Evolutionary conservation across 2,329 filamentous ascomycete species (phyloP).

Genomic region (Ophiocordyceps camponoti-saundersi): DNA sequence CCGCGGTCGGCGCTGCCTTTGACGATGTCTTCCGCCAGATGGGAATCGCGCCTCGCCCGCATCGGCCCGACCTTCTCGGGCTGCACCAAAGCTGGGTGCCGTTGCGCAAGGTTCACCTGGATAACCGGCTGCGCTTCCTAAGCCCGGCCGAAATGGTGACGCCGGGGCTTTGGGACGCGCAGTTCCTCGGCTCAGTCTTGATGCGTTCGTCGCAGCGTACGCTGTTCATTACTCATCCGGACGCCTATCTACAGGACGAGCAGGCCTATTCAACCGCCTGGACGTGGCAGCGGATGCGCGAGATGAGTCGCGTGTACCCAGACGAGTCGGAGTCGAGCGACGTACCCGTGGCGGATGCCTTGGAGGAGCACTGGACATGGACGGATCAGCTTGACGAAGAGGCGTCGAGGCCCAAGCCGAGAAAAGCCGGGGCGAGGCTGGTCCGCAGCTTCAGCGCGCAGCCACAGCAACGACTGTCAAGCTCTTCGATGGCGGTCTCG

Average conservation of each 20-base stretch:
- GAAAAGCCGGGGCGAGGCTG: constrained; percentile 16
- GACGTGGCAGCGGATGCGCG: constrained; percentile 55
- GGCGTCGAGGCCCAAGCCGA: constrained; percentile 8
- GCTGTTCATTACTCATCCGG: constrained; percentile 59
- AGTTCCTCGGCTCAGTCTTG: constrained; percentile 53
- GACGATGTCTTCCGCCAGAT: constrained; percentile 33
- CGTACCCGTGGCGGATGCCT: constrained; percentile 37
- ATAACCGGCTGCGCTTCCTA: constrained; percentile 54
- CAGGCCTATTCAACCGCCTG: constrained; percentile 37
- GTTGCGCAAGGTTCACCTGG: constrained; percentile 58
- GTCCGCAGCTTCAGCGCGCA: not conserved
- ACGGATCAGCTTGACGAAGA: constrained; percentile 45
- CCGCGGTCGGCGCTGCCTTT: constrained; percentile 46
- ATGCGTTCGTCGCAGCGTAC: constrained; percentile 55
- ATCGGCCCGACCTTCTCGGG: constrained; percentile 30
- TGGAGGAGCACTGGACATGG: constrained; percentile 51
- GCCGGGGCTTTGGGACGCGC: constrained; percentile 51
- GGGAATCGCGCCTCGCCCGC: constrained; percentile 14
- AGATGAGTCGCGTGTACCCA: constrained; percentile 39
- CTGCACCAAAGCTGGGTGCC: constrained; percentile 57
- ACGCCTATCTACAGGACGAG: constrained; percentile 53
- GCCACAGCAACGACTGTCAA: not conserved
- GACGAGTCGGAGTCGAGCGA: constrained; percentile 26
- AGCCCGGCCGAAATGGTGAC: constrained; percentile 57
- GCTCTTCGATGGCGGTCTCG: not conserved